Conservation (phyloP, 768 basidiomycete genomes). For the Mrakia gelida region DNA sequence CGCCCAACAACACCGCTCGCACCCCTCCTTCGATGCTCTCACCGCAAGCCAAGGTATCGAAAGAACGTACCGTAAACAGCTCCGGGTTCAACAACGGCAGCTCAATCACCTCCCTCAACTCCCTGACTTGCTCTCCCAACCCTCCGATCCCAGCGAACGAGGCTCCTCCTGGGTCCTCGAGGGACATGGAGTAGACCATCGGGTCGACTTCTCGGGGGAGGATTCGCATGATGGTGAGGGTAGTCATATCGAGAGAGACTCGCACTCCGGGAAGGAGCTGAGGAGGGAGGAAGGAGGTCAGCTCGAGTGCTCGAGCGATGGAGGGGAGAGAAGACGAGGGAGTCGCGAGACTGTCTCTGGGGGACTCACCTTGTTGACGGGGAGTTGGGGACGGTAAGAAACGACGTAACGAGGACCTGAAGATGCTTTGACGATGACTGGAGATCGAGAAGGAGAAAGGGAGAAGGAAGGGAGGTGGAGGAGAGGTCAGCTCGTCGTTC, state of each 20-base stretch:
- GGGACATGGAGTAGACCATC: slow-evolving; percentile 97
- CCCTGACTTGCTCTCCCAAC: slow-evolving; percentile 89
- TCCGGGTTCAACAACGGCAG: slow-evolving; percentile 90
- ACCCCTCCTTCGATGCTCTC: neutral
- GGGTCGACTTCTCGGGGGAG: slow-evolving; percentile 96
- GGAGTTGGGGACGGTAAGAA: slow-evolving; percentile 87
- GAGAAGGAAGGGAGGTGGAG: neutral
- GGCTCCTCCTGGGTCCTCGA: slow-evolving; percentile 93
- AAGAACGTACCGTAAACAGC: slow-evolving; percentile 54
- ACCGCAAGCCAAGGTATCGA: neutral
- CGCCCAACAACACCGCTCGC: too few species aligned
- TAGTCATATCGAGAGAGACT: slow-evolving; percentile 98
- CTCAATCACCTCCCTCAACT: slow-evolving; percentile 95
- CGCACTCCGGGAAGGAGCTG: slow-evolving; percentile 92
- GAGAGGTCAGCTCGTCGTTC: slow-evolving; percentile 4
- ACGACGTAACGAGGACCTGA: slow-evolving; percentile 98
- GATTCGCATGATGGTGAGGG: slow-evolving; percentile 97
- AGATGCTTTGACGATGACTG: slow-evolving; percentile 96
- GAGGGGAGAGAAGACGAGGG: neutral
- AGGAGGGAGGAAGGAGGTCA: neutral
- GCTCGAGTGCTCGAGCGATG: neutral
- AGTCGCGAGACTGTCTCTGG: neutral
- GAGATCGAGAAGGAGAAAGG: neutral
- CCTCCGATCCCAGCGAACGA: slow-evolving; percentile 97
- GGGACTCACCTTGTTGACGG: slow-evolving; percentile 53